Percentiles rank a stretch among this genome's conserved stretches.
These are phyloP conservation scores for Corylus heterophylla DNA, from an alignment of 306 rosid species.

Conservation along the genomic window DNA sequence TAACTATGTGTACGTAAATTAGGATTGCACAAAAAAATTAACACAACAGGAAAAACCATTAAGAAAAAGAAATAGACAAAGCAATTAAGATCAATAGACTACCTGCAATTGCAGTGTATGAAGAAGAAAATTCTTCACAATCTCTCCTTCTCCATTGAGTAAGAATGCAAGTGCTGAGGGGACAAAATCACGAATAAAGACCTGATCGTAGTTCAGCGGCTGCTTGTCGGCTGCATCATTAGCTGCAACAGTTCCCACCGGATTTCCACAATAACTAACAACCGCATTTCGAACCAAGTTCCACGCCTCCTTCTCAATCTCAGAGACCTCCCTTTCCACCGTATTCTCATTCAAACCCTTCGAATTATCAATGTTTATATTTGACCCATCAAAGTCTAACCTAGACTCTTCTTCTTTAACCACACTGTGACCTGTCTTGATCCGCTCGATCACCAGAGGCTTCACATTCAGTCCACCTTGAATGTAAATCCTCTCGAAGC, in stretches of 20 bases:
- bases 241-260: constrained; percentile 93
- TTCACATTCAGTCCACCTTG: constrained; percentile 66
- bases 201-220: constrained; percentile 86
- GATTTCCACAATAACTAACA: constrained; percentile 74
- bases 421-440: constrained; percentile 39
- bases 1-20: not conserved
- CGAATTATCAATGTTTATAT: constrained; percentile 41
- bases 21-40: not conserved
- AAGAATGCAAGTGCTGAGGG: constrained; percentile 89
- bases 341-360: constrained; percentile 49
- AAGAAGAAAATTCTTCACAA: constrained; percentile 85
- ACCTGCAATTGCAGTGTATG: constrained; percentile 93
- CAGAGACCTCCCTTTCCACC: constrained; percentile 53
- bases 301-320: constrained; percentile 81
- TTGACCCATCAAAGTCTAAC: constrained; percentile 29
- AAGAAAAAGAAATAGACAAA: constrained; percentile 6
- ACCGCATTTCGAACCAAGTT: constrained; percentile 62
- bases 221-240: constrained; percentile 66
- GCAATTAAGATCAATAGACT: constrained; percentile 3
- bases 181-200: constrained; percentile 83
- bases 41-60: constrained; percentile 8
- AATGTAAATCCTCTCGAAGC: constrained; percentile 67
- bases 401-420: constrained; percentile 44
- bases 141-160: constrained; percentile 80
- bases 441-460: constrained; percentile 54